phyloP scores from a whole-genome alignment of 192 early-diverging fungal genomes.

The Chytriomyces confervae region DNA sequence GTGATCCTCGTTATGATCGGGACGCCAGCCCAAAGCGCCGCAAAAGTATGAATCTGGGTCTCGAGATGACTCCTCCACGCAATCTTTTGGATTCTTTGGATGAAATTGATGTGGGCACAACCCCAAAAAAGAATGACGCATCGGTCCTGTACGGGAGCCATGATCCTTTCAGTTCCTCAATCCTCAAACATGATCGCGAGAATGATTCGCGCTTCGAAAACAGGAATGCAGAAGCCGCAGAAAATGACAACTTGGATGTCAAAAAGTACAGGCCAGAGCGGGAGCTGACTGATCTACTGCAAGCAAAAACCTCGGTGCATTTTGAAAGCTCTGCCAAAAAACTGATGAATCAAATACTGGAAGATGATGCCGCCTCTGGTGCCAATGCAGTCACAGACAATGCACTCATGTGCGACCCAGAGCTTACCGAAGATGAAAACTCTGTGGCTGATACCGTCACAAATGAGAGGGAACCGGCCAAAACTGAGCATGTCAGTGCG shows the following conservation, averaged over 20 bases:
- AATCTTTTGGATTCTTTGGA: background rate
- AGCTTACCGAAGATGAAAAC: background rate
- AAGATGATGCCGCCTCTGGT: background rate
- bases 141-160: background rate
- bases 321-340: too few relatives aligned
- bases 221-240: background rate
- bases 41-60: conserved; percentile 12
- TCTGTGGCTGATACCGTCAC: background rate
- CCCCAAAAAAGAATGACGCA: background rate
- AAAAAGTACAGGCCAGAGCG: too few relatives aligned
- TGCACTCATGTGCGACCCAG: background rate
- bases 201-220: background rate
- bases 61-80: background rate
- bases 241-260: background rate
- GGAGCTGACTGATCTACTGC: too few relatives aligned
- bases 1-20: background rate
- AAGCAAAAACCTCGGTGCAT: too few relatives aligned
- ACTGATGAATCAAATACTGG: too few relatives aligned
- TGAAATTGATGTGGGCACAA: background rate
- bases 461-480: background rate
- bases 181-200: background rate
- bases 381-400: background rate
- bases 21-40: conserved; percentile 8
- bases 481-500: background rate
- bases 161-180: background rate